A percentile compares a stretch with the other conserved stretches of the same genome.
Evolutionary conservation across 2,329 filamentous ascomycete genomes (phyloP).

Genomic region (Alternaria panax): DNA sequence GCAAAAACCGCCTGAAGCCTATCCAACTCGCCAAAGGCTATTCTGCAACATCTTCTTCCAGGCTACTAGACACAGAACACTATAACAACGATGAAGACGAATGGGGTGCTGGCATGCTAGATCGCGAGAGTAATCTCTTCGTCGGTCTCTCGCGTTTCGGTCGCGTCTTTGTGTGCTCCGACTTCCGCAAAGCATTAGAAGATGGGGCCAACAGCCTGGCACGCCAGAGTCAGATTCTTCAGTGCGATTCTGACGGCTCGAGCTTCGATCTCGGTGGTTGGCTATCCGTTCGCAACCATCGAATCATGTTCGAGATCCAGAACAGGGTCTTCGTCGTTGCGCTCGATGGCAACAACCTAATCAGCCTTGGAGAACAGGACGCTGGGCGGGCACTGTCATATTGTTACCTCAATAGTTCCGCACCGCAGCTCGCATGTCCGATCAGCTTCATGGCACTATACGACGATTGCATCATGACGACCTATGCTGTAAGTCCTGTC

Average conservation of each 20-base stretch:
- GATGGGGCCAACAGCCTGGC: not conserved
- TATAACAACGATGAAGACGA: constrained; percentile 6
- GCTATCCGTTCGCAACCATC: constrained; percentile 7
- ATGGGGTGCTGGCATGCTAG: constrained; percentile 17
- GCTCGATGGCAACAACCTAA: not conserved
- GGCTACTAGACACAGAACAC: no score
- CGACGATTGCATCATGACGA: constrained; percentile 14
- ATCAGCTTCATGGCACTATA: constrained; percentile 12
- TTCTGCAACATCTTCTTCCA: no score
- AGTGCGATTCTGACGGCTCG: constrained; percentile 8
- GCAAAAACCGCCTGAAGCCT: constrained; percentile 6
- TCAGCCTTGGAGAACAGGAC: not conserved
- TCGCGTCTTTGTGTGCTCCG: constrained; percentile 6
- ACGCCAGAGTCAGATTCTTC: constrained; percentile 4
- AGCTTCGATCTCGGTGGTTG: constrained; percentile 7
- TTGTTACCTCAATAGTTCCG: not conserved
- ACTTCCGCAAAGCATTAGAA: constrained; percentile 10
- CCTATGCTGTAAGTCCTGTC: constrained; percentile 10
- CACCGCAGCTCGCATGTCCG: constrained; percentile 2
- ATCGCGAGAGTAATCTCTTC: constrained; percentile 12
- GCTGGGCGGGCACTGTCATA: not conserved
- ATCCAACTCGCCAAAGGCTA: not conserved
- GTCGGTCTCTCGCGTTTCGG: constrained; percentile 11
- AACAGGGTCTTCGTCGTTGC: constrained; percentile 5
- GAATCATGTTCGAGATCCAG: constrained; percentile 10